phyloP scores from a whole-genome alignment of 495 filamentous ascomycete species.

The Daldinia vernicosa region DNA sequence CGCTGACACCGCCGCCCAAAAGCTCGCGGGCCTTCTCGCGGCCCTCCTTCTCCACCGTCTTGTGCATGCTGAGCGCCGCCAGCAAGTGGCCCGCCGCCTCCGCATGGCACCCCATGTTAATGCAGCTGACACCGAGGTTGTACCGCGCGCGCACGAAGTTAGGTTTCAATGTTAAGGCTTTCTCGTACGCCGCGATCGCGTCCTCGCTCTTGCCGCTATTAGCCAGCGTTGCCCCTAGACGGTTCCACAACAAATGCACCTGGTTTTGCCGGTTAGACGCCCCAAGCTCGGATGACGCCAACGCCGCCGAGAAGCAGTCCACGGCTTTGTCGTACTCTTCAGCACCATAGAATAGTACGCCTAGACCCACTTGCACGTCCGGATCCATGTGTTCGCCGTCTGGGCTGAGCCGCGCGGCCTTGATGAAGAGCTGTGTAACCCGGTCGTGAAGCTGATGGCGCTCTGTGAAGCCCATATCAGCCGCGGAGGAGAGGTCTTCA shows the following conservation, averaged over 20 bases:
- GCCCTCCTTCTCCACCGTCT: constrained; percentile 86
- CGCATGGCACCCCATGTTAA: constrained; percentile 94
- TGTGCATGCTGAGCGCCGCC: constrained; percentile 94
- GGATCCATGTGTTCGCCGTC: constrained; percentile 90
- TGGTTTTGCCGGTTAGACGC: constrained; percentile 76
- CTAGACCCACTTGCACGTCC: constrained; percentile 96
- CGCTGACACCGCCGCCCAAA: constrained; percentile 68
- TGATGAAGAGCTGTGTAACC: constrained; percentile 88
- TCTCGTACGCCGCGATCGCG: constrained; percentile 95
- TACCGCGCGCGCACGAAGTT: constrained; percentile 98
- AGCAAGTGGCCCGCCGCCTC: constrained; percentile 96
- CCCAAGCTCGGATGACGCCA: constrained; percentile 82
- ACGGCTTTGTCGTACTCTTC: constrained; percentile 99
- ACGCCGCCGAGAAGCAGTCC: constrained; percentile 93
- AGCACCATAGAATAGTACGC: constrained; percentile 96
- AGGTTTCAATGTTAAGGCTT: constrained; percentile 83
- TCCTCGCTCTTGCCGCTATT: constrained; percentile 94
- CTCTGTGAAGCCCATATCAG: constrained; percentile 91
- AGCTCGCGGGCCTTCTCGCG: constrained; percentile 84
- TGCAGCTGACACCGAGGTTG: constrained; percentile 95
- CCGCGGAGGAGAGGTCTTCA: constrained; percentile 69
- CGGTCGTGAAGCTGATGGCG: constrained; percentile 88
- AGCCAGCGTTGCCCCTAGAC: constrained; percentile 93
- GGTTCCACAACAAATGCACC: constrained; percentile 96
- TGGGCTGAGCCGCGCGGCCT: constrained; percentile 89